Evolutionary conservation across 257 asterid species (phyloP).

Genomic region (Solanum bulbocastanum): DNA sequence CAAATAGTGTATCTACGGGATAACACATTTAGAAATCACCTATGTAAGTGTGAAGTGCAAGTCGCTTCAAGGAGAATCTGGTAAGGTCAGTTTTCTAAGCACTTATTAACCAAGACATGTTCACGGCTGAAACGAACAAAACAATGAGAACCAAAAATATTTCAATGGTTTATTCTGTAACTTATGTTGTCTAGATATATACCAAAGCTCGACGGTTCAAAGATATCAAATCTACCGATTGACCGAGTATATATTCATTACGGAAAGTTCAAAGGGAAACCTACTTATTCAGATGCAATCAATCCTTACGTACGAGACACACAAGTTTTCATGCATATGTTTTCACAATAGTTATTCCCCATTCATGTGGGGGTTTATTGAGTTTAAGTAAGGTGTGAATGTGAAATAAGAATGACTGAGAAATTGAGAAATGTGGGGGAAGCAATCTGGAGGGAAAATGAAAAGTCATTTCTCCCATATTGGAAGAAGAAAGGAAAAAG

Average conservation of each 20-base stretch:
- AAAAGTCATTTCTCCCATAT: background rate
- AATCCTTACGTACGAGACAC: background rate
- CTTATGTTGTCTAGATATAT: background rate
- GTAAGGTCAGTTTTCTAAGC: background rate
- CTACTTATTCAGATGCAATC: background rate
- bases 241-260: background rate
- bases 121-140: background rate
- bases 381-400: background rate
- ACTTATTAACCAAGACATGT: background rate
- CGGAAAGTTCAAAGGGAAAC: background rate
- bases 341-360: background rate
- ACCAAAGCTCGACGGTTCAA: background rate
- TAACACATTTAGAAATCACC: too few species aligned
- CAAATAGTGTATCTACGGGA: background rate
- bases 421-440: background rate
- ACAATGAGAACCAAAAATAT: background rate
- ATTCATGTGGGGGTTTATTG: background rate
- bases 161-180: background rate
- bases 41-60: background rate
- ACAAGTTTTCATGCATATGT: background rate
- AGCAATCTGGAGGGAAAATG: background rate
- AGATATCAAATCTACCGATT: too few species aligned
- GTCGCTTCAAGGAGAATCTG: background rate
- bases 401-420: too few species aligned
- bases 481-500: background rate